Percentiles rank a stretch among this genome's conserved stretches.
Conservation (phyloP, 768 basidiomycete species). For the Rhodocollybia butyracea region DNA sequence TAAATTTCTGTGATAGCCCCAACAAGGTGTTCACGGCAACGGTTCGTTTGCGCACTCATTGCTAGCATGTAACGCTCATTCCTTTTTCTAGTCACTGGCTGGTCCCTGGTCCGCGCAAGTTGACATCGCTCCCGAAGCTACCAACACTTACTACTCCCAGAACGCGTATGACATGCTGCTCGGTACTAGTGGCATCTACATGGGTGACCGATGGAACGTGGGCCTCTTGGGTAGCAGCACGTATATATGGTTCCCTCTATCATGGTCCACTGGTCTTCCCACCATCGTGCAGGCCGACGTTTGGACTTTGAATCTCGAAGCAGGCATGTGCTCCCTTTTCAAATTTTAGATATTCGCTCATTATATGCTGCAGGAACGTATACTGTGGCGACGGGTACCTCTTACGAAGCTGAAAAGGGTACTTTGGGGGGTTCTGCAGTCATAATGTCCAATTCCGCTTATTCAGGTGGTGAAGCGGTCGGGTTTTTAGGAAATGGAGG, state of each 20-base stretch:
- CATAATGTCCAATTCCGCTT: slow-evolving; percentile 38
- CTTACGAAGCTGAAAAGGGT: slow-evolving; percentile 56
- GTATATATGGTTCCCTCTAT: slow-evolving; percentile 62
- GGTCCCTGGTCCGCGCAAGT: slow-evolving; percentile 55
- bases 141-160: slow-evolving; percentile 59
- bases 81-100: slow-evolving; percentile 38
- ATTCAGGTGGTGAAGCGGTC: slow-evolving; percentile 51
- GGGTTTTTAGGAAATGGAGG: slow-evolving; percentile 57
- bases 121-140: slow-evolving; percentile 50
- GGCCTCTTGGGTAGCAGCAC: slow-evolving; percentile 49
- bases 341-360: neutral
- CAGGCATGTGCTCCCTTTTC: slow-evolving; percentile 27
- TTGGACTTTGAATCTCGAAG: slow-evolving; percentile 49
- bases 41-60: slow-evolving; percentile 25
- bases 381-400: slow-evolving; percentile 44
- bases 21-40: slow-evolving; percentile 56
- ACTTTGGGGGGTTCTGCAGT: slow-evolving; percentile 45
- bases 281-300: slow-evolving; percentile 53
- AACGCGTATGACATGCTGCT: slow-evolving; percentile 53
- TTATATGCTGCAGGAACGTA: slow-evolving; percentile 38
- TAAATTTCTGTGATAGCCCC: slow-evolving; percentile 40
- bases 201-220: slow-evolving; percentile 65
- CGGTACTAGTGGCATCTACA: slow-evolving; percentile 50
- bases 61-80: neutral
- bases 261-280: slow-evolving; percentile 49